phyloP scores from a whole-genome alignment of 2,329 filamentous ascomycete species.

The Madurella mycetomatis region DNA sequence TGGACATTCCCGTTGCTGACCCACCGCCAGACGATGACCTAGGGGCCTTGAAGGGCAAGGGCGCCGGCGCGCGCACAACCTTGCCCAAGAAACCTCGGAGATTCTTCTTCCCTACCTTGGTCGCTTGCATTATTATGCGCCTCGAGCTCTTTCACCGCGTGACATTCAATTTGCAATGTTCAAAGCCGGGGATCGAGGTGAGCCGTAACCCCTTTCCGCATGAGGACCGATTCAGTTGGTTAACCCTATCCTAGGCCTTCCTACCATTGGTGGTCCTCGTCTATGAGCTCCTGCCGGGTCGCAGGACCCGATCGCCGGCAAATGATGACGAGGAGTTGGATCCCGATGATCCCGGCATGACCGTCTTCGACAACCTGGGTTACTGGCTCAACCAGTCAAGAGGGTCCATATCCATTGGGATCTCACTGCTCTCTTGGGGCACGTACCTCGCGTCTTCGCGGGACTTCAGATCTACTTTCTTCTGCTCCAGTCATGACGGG shows the following conservation, averaged over 20 bases:
- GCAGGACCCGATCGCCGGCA: constrained; percentile 24
- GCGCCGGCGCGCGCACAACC: constrained; percentile 29
- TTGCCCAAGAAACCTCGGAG: constrained; percentile 45
- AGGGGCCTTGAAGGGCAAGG: constrained; percentile 33
- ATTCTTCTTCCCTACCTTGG: constrained; percentile 42
- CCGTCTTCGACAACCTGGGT: constrained; percentile 43
- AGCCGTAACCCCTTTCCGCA: constrained; percentile 2
- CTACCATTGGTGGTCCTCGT: constrained; percentile 42
- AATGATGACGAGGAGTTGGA: constrained; percentile 37
- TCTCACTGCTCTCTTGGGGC: constrained; percentile 39
- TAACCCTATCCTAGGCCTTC: constrained; percentile 38
- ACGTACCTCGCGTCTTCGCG: constrained; percentile 39
- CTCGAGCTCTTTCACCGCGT: constrained; percentile 46
- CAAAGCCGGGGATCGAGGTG: constrained; percentile 47
- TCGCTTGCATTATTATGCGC: constrained; percentile 43
- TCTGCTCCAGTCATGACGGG: constrained; percentile 46
- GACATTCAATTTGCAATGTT: constrained; percentile 47
- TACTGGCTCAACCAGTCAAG: constrained; percentile 44
- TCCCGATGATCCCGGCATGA: constrained; percentile 42
- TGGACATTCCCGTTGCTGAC: not conserved
- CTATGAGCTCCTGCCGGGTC: constrained; percentile 42
- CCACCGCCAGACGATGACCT: constrained; percentile 23
- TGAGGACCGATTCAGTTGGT: not conserved
- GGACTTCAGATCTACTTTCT: constrained; percentile 44
- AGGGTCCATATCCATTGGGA: constrained; percentile 34